A percentile compares a stretch with the other conserved stretches of the same genome.
phyloP scores from a whole-genome alignment of 306 rosid species.

The Medicago arabica region DNA sequence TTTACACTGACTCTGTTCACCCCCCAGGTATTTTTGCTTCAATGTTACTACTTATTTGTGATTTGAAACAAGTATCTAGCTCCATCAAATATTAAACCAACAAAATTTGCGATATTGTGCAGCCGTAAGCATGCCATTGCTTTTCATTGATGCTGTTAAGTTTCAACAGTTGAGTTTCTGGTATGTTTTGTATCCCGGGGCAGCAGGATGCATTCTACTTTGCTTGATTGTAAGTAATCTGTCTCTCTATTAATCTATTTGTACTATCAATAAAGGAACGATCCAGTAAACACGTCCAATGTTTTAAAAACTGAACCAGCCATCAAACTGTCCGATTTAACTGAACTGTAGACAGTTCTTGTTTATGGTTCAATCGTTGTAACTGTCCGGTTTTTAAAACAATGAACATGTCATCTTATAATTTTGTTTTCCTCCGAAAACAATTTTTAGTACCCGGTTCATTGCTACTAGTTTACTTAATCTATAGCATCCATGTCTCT shows the following conservation, averaged over 20 bases:
- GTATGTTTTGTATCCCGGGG: conserved; percentile 85
- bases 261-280: neutral
- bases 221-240: conserved; percentile 70
- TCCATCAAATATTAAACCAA: neutral
- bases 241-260: neutral
- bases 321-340: neutral
- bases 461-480: neutral
- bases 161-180: conserved; percentile 75
- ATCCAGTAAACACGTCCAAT: neutral
- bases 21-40: conserved; percentile 74
- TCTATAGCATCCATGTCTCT: conserved; percentile 1
- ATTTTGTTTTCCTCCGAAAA: neutral
- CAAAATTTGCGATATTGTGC: conserved; percentile 21
- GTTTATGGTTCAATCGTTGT: neutral
- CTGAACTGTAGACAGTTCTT: neutral
- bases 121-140: conserved; percentile 90
- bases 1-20: conserved; percentile 67
- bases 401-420: neutral
- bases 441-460: neutral
- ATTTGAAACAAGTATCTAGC: neutral
- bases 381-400: neutral
- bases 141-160: conserved; percentile 92
- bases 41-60: no score
- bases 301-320: neutral
- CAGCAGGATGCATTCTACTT: conserved; percentile 77